Percentiles rank a stretch among this genome's conserved stretches.
phyloP scores from a whole-genome alignment of 2,329 filamentous ascomycete genomes.

The Colletotrichum higginsianum region DNA sequence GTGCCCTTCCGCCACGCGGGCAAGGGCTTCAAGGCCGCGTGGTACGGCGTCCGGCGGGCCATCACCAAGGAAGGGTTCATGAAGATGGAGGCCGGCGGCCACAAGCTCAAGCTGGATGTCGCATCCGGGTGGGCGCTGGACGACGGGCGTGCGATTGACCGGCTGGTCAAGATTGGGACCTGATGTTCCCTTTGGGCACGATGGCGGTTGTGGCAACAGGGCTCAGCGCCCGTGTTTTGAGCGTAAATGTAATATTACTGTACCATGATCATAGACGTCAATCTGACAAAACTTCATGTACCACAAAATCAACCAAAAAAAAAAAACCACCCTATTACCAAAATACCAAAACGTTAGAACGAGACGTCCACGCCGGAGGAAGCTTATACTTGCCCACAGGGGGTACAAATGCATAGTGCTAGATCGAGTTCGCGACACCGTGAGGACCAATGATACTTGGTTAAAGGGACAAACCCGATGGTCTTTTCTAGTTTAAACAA shows the following conservation, averaged over 20 bases:
- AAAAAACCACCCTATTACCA: too few species aligned
- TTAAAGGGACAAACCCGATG: not conserved
- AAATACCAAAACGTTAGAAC: not conserved
- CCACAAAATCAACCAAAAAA: not conserved
- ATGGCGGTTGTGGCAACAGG: not conserved
- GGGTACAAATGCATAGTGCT: not conserved
- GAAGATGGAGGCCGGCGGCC: conserved; percentile 62
- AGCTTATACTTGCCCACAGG: not conserved
- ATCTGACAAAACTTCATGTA: not conserved
- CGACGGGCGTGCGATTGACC: conserved; percentile 71
- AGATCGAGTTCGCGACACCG: not conserved
- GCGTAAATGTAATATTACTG: conserved; percentile 8
- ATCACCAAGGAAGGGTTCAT: conserved; percentile 72
- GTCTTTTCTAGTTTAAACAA: not conserved
- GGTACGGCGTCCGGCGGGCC: conserved; percentile 63
- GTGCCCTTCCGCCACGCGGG: conserved; percentile 68
- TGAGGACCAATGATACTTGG: not conserved
- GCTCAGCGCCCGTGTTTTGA: not conserved
- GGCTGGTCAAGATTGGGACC: conserved; percentile 56
- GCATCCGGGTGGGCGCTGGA: conserved; percentile 72
- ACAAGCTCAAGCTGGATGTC: conserved; percentile 71
- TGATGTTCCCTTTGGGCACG: conserved; percentile 6
- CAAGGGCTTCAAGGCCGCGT: conserved; percentile 58
- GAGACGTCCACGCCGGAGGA: not conserved
- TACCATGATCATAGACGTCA: conserved; percentile 5